Base-by-base conservation (phyloP, 2,329 filamentous ascomycete species). In the Arachnomyces sp. region DNA sequence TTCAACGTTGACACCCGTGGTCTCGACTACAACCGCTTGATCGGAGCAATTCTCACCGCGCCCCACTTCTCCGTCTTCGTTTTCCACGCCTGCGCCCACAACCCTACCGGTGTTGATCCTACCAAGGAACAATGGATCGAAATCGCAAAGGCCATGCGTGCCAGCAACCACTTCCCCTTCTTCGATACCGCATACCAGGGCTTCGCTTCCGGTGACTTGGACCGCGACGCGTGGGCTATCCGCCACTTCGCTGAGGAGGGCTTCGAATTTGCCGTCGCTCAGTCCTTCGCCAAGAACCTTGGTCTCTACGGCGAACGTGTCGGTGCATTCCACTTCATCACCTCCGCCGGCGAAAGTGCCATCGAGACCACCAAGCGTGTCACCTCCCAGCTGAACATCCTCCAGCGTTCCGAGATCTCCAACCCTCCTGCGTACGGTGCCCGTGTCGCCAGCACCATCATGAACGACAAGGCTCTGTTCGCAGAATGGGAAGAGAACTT, bases 131-230 rank as follows among this genome's bases (percentile, higher is more conserved):
- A 98, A 68, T 98, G 92, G 92, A 84, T 82, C 63, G 77, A 89
- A 66, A 78, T 96, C 44, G 87, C 88, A 37, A 92, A 85, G 72
- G 79, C 79, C 50, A 85, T 94, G 64, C 20, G 20, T 9, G 20
- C 20, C 20, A 25, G 20, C 20, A 25, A 25, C 20, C 20, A 25
- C 9, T 94, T 96, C 68, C 90, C 90, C 52, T 95, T 96, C 77
- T 96, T 98, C 66, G 92, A 98, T 72, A 87, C 80, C 44, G 90
- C 90, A 40, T 98, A 98, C 71, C 92, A 96, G 67, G 92, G 92
- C 34, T 98, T 96, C 59, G 90, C 90, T 2, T 93, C 90, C 2
- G 92, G 92, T 37, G 82, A 92, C 58, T 76, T 94, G 28, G 77
- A 78, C 53, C 79, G 81, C 44, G 92, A 98, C 60, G 87, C 85